phyloP scores from a whole-genome alignment of 2,329 filamentous ascomycete genomes.

The Epichloe sibirici region DNA sequence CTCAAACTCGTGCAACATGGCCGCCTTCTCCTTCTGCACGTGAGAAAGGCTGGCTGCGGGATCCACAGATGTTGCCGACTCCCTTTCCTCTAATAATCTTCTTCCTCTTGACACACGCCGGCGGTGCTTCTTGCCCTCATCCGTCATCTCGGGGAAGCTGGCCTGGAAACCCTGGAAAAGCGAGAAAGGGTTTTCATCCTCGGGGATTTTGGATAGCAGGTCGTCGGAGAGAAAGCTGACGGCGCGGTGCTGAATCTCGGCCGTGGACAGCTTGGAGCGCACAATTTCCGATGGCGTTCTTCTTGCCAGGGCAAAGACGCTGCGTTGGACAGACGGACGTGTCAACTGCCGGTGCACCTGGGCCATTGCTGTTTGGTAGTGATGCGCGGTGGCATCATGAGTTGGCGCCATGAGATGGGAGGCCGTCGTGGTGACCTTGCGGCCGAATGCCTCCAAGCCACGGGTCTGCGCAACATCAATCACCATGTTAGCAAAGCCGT shows the following conservation, averaged over 20 bases:
- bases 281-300: slow-evolving; percentile 91
- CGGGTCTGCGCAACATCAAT: slow-evolving; percentile 47
- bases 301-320: slow-evolving; percentile 81
- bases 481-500: slow-evolving; percentile 6
- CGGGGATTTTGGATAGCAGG: slow-evolving; percentile 77
- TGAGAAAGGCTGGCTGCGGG: slow-evolving; percentile 57
- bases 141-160: slow-evolving; percentile 59
- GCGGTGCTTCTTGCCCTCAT: slow-evolving; percentile 59
- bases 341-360: slow-evolving; percentile 84
- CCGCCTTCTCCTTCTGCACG: slow-evolving; percentile 68
- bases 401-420: slow-evolving; percentile 72
- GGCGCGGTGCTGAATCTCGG: slow-evolving; percentile 89
- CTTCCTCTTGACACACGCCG: slow-evolving; percentile 62
- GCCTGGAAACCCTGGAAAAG: slow-evolving; percentile 96
- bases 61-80: slow-evolving; percentile 41
- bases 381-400: slow-evolving; percentile 38
- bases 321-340: slow-evolving; percentile 72
- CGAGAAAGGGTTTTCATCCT: slow-evolving; percentile 75
- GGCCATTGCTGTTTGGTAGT: slow-evolving; percentile 79
- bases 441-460: slow-evolving; percentile 81
- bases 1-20: slow-evolving; percentile 74
- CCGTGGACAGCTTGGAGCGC: slow-evolving; percentile 76
- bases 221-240: slow-evolving; percentile 83
- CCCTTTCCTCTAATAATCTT: slow-evolving; percentile 51
- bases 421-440: slow-evolving; percentile 90